Conservation (phyloP, 495 filamentous ascomycete genomes). For the Penicillium alfredii region DNA sequence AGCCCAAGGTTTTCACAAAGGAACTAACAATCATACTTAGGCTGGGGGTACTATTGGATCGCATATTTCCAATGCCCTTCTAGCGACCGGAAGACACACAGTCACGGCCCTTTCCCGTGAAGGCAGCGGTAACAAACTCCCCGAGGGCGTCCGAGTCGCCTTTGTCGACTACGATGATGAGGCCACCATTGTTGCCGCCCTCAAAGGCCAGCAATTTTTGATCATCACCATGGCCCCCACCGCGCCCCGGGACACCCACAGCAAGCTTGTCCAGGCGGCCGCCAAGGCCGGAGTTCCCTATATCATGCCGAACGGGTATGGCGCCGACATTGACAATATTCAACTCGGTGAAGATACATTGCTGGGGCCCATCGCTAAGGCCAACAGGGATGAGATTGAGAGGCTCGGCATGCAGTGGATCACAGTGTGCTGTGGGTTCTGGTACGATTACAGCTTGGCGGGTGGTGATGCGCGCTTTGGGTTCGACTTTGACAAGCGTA, state of each 20-base stretch:
- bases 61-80: conserved; percentile 43
- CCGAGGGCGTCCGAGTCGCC: conserved; percentile 38
- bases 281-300: conserved; percentile 55
- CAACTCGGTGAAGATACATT: conserved; percentile 15
- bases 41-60: conserved; percentile 56
- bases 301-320: conserved; percentile 58
- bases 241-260: conserved; percentile 42
- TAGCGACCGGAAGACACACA: conserved; percentile 46
- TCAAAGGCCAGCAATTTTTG: conserved; percentile 51
- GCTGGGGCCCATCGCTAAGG: conserved; percentile 12
- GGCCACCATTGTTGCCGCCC: conserved; percentile 39
- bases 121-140: conserved; percentile 37
- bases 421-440: conserved; percentile 43
- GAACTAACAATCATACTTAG: conserved; percentile 29
- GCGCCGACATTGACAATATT: conserved; percentile 28
- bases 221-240: conserved; percentile 52
- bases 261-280: conserved; percentile 54
- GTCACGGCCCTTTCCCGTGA: conserved; percentile 51
- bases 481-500: conserved; percentile 42
- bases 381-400: conserved; percentile 34
- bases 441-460: conserved; percentile 50
- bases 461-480: conserved; percentile 31
- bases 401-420: conserved; percentile 46
- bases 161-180: conserved; percentile 46
- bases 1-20: neutral